A percentile compares a stretch with the other conserved stretches of the same genome.
Conservation (phyloP, 208 protist species). For the Leptomonas pyrrhocoris region DNA sequence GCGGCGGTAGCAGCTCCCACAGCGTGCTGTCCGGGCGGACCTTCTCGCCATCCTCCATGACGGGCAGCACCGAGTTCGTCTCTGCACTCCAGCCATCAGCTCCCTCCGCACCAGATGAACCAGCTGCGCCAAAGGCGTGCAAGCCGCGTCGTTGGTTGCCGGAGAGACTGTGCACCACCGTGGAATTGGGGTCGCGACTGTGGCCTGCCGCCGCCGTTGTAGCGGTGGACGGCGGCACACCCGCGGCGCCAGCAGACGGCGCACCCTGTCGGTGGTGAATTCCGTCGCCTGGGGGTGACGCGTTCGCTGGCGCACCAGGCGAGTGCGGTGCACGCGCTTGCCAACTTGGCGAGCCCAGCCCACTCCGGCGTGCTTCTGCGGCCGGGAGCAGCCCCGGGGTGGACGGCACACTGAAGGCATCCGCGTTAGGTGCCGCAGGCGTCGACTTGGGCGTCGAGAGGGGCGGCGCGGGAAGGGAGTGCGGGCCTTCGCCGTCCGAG, state of each 20-base stretch:
- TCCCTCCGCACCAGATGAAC: not conserved
- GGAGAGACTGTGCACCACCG: constrained; percentile 10
- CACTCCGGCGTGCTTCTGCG: constrained; percentile 1
- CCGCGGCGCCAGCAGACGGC: not conserved
- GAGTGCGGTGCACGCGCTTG: not conserved
- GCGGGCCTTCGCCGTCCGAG: constrained; percentile 2
- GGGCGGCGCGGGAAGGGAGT: not conserved
- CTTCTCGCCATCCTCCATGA: constrained; percentile 15
- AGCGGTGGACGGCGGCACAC: not conserved
- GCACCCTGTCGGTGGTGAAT: not conserved
- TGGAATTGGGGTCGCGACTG: constrained; percentile 13
- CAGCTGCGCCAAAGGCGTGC: not conserved
- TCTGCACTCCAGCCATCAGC: not conserved
- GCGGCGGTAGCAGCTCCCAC: constrained; percentile 22
- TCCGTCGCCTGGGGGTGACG: not conserved
- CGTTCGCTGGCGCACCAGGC: not conserved
- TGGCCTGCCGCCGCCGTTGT: not conserved
- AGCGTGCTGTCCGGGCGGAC: constrained; percentile 21
- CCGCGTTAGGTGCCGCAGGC: not conserved
- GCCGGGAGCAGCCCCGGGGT: constrained; percentile 23
- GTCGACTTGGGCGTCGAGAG: constrained; percentile 6
- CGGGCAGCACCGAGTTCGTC: constrained; percentile 6
- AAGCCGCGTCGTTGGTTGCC: not conserved
- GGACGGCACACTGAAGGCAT: constrained; percentile 27
- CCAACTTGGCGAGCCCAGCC: not conserved